Evolutionary conservation across 2,329 filamentous ascomycete species (phyloP).

Genomic region (Penicillium sp.): DNA sequence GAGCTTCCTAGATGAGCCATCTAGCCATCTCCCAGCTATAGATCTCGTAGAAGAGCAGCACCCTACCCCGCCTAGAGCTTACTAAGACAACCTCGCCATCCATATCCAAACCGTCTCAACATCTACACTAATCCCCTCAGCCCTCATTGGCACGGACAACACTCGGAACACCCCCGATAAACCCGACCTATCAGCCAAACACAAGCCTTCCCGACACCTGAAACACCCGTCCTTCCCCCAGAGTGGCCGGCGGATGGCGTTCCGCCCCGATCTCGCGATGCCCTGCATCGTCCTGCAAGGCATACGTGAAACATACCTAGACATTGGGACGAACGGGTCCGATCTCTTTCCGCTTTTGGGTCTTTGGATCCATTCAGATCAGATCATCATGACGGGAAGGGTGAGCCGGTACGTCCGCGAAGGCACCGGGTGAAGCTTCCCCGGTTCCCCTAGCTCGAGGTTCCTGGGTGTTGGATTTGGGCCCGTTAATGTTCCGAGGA

Average conservation of each 20-base stretch:
- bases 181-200: slow-evolving; percentile 14
- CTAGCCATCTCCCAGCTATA: not conserved
- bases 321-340: slow-evolving; percentile 24
- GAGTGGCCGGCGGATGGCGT: slow-evolving; percentile 13
- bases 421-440: slow-evolving; percentile 22
- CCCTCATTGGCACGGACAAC: not conserved
- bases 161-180: not conserved
- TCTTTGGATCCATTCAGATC: not conserved
- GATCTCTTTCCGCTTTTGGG: slow-evolving; percentile 7
- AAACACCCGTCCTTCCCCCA: slow-evolving; percentile 21
- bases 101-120: not conserved
- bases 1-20: not conserved
- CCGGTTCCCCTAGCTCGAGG: slow-evolving; percentile 15
- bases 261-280: slow-evolving; percentile 9
- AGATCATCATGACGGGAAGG: slow-evolving; percentile 14
- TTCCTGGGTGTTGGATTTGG: slow-evolving; percentile 3
- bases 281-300: slow-evolving; percentile 30
- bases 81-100: not conserved
- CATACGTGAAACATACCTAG: slow-evolving; percentile 35
- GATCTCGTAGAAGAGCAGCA: not conserved
- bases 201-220: slow-evolving; percentile 9
- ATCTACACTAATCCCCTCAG: not conserved
- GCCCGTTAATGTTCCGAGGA: slow-evolving; percentile 23
- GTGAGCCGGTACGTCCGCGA: slow-evolving; percentile 21
- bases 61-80: not conserved